Evolutionary conservation across 805 yeast species (phyloP).

Genomic region (Starmerella roubikii): DNA sequence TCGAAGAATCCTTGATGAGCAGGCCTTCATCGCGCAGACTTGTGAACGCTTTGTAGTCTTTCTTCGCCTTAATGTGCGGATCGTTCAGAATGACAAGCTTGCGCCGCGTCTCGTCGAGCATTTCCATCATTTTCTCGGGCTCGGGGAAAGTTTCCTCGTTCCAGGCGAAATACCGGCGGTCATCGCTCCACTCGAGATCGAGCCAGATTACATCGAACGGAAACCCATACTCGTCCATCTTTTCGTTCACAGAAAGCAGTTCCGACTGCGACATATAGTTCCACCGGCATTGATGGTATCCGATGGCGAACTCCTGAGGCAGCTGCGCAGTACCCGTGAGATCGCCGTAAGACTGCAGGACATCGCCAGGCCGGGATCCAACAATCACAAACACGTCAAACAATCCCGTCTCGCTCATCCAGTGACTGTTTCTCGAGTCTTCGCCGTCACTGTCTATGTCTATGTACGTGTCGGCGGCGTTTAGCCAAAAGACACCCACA

Average conservation of each 20-base stretch:
- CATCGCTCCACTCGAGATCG: conserved; percentile 82
- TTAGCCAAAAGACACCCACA: conserved; percentile 80
- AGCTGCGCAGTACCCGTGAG: conserved; percentile 61
- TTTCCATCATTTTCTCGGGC: conserved; percentile 52
- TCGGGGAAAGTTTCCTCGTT: conserved; percentile 56
- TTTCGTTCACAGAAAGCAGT: conserved; percentile 53
- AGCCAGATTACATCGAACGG: conserved; percentile 93
- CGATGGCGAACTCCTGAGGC: conserved; percentile 69
- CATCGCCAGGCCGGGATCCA: conserved; percentile 41
- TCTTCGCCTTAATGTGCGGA: conserved; percentile 63
- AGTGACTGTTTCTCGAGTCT: conserved; percentile 38
- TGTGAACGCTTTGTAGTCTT: conserved; percentile 51
- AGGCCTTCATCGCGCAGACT: conserved; percentile 33
- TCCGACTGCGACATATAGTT: conserved; percentile 83
- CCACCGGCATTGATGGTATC: conserved; percentile 97
- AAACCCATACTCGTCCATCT: conserved; percentile 58
- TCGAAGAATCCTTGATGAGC: conserved; percentile 28
- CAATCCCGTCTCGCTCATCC: conserved; percentile 88
- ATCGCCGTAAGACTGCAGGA: conserved; percentile 47
- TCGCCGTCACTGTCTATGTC: conserved; percentile 38
- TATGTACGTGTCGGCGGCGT: conserved; percentile 83
- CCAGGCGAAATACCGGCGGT: conserved; percentile 89
- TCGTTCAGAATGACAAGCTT: conserved; percentile 76
- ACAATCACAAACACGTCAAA: conserved; percentile 61
- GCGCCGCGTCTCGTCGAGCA: conserved; percentile 58